Evolutionary conservation across 805 yeast genomes (phyloP), one percentile per base, ranked within the genome.

Genomic region (Barnettozyma populi): DNA sequence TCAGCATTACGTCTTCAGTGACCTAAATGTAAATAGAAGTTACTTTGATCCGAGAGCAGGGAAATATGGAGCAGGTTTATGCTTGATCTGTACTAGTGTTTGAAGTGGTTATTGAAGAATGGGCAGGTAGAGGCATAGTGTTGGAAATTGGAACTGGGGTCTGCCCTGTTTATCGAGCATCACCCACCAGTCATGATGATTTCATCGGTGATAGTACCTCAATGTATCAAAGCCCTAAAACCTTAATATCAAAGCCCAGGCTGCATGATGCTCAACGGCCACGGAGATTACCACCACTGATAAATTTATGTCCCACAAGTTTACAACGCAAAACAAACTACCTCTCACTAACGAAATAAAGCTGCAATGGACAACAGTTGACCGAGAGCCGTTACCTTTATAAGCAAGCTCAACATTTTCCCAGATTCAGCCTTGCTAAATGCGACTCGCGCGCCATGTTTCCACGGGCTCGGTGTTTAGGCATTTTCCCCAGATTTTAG

Each of bases 381-480:
- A 38, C 41, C 41, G 41, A 38, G 29, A 23, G 29, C 29, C 29
- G 25, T 38, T 7, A 11, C 29, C 14, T 38, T 38, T 38, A 38
- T 38, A 38, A 5, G 18, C 41, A 21, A 38, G 29, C 37, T 35
- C 37, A 35, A 35, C 37, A 35, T 35, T 35, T 35, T 11, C 32
- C 16, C 32, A 29, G 32, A 29, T 14, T 11, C 32, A 29, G 32
- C 32, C 16, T 29, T 7, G 7, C 16, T 16, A 29, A 29, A 8
- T 35, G 37, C 14, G 13, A 19, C 21, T 35, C 21, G 32, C 19
- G n/a, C n/a, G 5, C 41, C 37, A 35, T 35, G 37, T 35, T 35
- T 35, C 37, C 37, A 35, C 32, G 21, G 37, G 37, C 37, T 35
- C 37, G 37, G 37, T 35, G 37, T 35, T 35, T 10, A 35, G 37